These are phyloP conservation scores for Scedosporium dehoogii DNA, from an alignment of 2,329 filamentous ascomycete species.

Conservation along the genomic window DNA sequence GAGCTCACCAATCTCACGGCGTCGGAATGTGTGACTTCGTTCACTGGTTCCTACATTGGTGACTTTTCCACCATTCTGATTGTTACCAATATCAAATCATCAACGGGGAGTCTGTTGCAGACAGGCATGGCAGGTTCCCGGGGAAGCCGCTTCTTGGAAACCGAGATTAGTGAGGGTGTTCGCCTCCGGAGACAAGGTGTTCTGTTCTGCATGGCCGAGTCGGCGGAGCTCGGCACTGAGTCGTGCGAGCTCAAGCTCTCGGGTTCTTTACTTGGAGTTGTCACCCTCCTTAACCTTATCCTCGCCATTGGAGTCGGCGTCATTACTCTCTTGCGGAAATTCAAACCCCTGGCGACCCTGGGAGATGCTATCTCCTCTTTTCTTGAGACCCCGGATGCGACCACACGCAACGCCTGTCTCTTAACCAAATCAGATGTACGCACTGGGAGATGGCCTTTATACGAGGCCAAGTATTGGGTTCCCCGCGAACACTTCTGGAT, in stretches of 20 bases:
- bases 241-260: constrained; percentile 32
- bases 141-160: not conserved
- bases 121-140: constrained; percentile 19
- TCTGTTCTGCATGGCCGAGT: constrained; percentile 23
- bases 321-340: constrained; percentile 20
- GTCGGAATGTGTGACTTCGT: constrained; percentile 20
- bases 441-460: constrained; percentile 30
- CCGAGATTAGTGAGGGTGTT: not conserved
- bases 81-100: constrained; percentile 11
- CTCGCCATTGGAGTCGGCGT: constrained; percentile 27
- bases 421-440: constrained; percentile 35
- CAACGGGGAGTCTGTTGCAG: constrained; percentile 20
- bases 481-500: constrained; percentile 33
- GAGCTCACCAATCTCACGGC: constrained; percentile 21
- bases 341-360: constrained; percentile 36
- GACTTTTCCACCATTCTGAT: constrained; percentile 24
- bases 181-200: constrained; percentile 10
- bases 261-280: constrained; percentile 29
- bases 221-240: constrained; percentile 8
- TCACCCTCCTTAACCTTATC: constrained; percentile 31
- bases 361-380: constrained; percentile 43
- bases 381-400: constrained; percentile 32
- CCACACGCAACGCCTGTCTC: constrained; percentile 33
- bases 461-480: constrained; percentile 32
- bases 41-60: constrained; percentile 21